Evolutionary conservation across 495 filamentous ascomycete species (phyloP), one percentile per base, ranked within the genome.

Genomic region (Parachaetomium inaequale): DNA sequence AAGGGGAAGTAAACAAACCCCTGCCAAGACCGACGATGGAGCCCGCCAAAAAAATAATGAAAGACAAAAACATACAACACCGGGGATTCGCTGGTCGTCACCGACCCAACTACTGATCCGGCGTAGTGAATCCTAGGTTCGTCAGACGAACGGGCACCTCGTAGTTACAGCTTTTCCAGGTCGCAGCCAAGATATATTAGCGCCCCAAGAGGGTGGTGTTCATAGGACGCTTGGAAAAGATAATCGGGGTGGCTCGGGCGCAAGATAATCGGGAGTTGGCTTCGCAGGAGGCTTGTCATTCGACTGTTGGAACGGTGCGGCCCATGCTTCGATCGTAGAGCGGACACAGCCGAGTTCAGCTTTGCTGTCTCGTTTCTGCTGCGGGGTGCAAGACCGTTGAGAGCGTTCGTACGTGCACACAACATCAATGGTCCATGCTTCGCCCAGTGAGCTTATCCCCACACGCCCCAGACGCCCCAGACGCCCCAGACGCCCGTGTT

Each of bases 101-200:
- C 68, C 74, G 68, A 78, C 75, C 74, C 73, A 74, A 75, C 72
- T 79, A 78, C 77, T 79, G n/a, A n/a, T n/a, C n/a, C n/a, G n/a
- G n/a, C 75, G 40, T 78, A 79, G 60, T 78, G 56, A 32, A 60
- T 60, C 31, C 57, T 63, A 23, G 60, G 36, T 52, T 60, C 58
- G 43, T 60, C 46, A 60, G 58, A 61, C 26, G 34, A 7, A 55
- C 59, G 59, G 4, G 10, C 29, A 29, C 5, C 45, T 52, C 58
- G 43, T 21, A 46, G 58, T 15, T 60, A 32, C 46, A 60, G 58
- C 58, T 52, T 60, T n/a, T 50, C 11, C 19, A n/a, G 58, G 46
- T 60, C 58, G 46, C 46, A 60, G 58, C 15, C 29, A 49, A 21
- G 8, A 60, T 31, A 60, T 52, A 46, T 60, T 43, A 46, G 45